Base-by-base conservation (phyloP, 108 stramenopile genomes). In the Mediolabrus comicus region DNA sequence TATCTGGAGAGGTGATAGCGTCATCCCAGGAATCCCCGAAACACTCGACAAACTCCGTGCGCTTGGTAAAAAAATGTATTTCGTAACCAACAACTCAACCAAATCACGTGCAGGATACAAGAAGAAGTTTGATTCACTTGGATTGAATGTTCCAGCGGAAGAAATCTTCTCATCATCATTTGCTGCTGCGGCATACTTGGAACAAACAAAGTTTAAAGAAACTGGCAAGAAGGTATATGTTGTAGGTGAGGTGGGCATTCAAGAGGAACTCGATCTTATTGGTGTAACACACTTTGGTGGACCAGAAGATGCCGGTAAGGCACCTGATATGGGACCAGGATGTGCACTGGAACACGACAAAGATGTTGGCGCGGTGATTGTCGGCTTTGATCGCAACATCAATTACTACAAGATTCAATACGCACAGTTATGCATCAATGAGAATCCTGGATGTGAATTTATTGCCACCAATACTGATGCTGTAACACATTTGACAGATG, bases 341-440 rank as follows among this genome's bases (percentile, higher is more conserved):
- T 92, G 84, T 28, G 88, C 74, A 39, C 55, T 98, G 9, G 81
- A 92, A 8, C 85, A 93, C 53, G 98, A 98, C 62, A 53, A 81
- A 7, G 90, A 98, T 66, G 96, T 98, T 26, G 98, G 96, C 12
- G 95, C 92, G 28, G 96, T 98, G 46, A 84, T 98, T 49, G 96
- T 96, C 30, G 98, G 98, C 36, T 97, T 99, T 65, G 98, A 99
- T 84, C 83, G 96, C 14, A 56, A 83, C 38, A 84, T 99, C 76
- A 99, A 98, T 73, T 99, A 99, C 76, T 97, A 98, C 91, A 99
- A 99, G 72, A 97, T 99, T 70, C 98, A 99, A 76, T 96, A 95
- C 67, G 97, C 98, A 24, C 98, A 98, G 75, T 84, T 99, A 26
- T 96, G 95, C 74, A 97, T 99, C 69, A 97, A 98, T 66, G 94